phyloP scores from a whole-genome alignment of 805 yeast species.

The Teunomyces tritomae region DNA sequence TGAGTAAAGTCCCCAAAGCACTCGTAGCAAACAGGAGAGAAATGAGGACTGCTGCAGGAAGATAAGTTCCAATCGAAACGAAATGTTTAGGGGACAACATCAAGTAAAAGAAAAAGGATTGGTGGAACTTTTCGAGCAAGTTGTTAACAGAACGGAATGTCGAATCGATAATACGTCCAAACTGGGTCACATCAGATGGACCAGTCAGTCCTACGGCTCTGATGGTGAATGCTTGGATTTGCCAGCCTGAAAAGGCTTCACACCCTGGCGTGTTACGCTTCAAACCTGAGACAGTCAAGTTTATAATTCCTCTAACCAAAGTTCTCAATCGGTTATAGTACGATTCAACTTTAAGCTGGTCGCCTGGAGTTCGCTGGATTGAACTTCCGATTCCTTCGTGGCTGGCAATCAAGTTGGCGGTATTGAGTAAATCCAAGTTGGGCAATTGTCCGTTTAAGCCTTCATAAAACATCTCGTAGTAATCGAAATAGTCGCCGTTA shows the following conservation, averaged over 20 bases:
- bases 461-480: conserved; percentile 71
- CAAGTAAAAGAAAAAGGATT: conserved; percentile 90
- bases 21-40: conserved; percentile 69
- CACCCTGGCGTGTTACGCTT: conserved; percentile 56
- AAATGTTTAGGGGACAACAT: conserved; percentile 73
- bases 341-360: conserved; percentile 44
- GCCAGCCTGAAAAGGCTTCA: conserved; percentile 95
- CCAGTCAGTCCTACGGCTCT: conserved; percentile 55
- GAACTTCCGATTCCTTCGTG: conserved; percentile 74
- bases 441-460: conserved; percentile 97
- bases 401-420: conserved; percentile 68
- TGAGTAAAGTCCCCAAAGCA: conserved; percentile 56
- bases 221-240: conserved; percentile 84
- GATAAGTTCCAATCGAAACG: conserved; percentile 90
- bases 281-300: conserved; percentile 71
- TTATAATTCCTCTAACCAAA: conserved; percentile 61
- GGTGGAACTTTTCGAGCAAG: conserved; percentile 92
- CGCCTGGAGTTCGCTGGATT: conserved; percentile 56
- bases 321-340: conserved; percentile 58
- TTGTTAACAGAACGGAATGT: conserved; percentile 86
- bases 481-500: conserved; percentile 64
- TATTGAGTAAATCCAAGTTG: conserved; percentile 82
- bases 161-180: conserved; percentile 88
- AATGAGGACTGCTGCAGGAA: conserved; percentile 78
- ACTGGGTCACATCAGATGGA: conserved; percentile 77